phyloP scores from a whole-genome alignment of 2,329 filamentous ascomycete genomes.

The Fusarium lateritium region DNA sequence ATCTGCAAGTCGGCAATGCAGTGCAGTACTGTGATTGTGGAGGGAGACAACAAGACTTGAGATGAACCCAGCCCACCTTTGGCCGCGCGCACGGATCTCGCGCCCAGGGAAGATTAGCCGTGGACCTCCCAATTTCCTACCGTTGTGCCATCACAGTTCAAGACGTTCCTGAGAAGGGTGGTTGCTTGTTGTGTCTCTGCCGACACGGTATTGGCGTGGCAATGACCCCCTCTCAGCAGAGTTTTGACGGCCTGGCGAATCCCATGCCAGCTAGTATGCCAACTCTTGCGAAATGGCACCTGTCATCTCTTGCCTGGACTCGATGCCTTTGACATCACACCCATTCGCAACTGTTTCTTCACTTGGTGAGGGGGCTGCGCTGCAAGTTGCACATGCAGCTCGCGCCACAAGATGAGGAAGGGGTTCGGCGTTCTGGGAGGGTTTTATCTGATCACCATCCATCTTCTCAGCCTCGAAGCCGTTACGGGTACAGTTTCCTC shows the following conservation, averaged over 20 bases:
- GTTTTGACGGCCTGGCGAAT: conserved; percentile 38
- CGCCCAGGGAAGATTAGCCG: conserved; percentile 18
- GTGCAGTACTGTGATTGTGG: background rate
- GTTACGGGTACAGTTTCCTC: conserved; percentile 55
- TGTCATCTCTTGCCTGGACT: conserved; percentile 27
- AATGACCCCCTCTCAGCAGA: conserved; percentile 28
- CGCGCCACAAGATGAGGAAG: conserved; percentile 11
- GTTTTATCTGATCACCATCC: conserved; percentile 32
- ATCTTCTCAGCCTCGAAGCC: conserved; percentile 28
- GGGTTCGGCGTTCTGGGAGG: background rate
- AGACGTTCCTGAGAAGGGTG: conserved; percentile 39
- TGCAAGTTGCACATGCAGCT: conserved; percentile 27
- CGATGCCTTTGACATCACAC: conserved; percentile 44
- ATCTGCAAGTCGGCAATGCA: background rate
- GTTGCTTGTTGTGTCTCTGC: conserved; percentile 24
- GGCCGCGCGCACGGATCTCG: conserved; percentile 37
- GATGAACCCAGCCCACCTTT: conserved; percentile 11
- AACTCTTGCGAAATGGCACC: conserved; percentile 31
- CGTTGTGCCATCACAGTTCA: conserved; percentile 27
- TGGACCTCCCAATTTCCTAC: conserved; percentile 22
- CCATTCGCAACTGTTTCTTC: conserved; percentile 17
- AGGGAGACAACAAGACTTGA: conserved; percentile 19
- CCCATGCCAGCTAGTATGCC: conserved; percentile 15
- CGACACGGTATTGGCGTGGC: conserved; percentile 36
- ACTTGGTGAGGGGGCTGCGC: conserved; percentile 8